Percentiles rank a stretch among this genome's conserved stretches.
These are phyloP conservation scores for Copromyces sp. DNA, from an alignment of 495 filamentous ascomycete genomes.

Conservation along the genomic window DNA sequence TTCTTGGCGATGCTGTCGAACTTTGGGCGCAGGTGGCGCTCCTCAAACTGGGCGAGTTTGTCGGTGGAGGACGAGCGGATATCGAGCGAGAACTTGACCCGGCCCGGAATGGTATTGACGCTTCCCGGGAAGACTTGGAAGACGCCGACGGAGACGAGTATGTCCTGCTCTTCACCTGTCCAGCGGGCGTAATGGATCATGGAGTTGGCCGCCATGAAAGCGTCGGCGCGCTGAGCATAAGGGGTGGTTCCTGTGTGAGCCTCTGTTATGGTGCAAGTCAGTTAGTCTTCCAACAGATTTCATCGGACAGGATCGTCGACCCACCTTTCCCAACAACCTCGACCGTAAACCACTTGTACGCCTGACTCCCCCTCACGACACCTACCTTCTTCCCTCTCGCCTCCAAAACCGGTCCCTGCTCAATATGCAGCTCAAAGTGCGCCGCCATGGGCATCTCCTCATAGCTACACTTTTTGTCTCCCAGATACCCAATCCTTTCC, in stretches of 20 bases:
- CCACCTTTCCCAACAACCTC: constrained; percentile 46
- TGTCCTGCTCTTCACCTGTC: constrained; percentile 44
- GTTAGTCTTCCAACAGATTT: background rate
- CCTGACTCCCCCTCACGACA: constrained; percentile 59
- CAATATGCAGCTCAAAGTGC: constrained; percentile 78
- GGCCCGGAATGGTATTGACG: constrained; percentile 67
- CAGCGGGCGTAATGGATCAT: constrained; percentile 60
- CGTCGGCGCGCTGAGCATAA: constrained; percentile 49
- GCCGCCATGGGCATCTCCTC: constrained; percentile 60
- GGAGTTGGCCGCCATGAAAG: constrained; percentile 54
- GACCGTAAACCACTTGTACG: constrained; percentile 62
- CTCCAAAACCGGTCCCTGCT: constrained; percentile 67
- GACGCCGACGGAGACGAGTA: constrained; percentile 63
- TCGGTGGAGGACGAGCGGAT: constrained; percentile 53
- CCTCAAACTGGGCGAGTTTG: constrained; percentile 46
- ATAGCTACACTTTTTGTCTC: constrained; percentile 45
- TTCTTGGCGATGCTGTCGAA: constrained; percentile 20
- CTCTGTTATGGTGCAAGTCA: constrained; percentile 26
- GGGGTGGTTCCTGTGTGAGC: constrained; percentile 71
- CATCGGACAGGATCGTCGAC: background rate
- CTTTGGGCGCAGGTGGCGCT: constrained; percentile 13
- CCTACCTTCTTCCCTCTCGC: constrained; percentile 48
- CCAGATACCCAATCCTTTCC: constrained; percentile 61
- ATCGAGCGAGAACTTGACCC: constrained; percentile 61
- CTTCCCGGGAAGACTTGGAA: constrained; percentile 54